Evolutionary conservation across 257 asterid species (phyloP).

Genomic region (Primulina huaijiensis): DNA sequence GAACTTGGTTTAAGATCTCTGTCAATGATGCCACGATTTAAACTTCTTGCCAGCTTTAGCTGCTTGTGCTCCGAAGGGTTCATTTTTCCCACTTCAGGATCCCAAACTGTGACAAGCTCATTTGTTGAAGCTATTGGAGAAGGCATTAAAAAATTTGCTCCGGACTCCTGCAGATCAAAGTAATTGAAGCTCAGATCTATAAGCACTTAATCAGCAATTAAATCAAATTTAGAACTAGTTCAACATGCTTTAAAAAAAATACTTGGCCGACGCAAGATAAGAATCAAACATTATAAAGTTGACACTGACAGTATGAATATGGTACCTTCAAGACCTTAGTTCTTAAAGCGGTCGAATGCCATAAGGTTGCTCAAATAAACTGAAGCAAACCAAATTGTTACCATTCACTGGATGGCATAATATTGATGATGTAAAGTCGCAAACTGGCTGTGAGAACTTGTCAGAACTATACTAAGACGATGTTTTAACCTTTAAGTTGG

Average conservation of each 20-base stretch:
- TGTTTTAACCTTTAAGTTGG: not conserved
- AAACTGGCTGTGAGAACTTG: too few species aligned
- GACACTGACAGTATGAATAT: not conserved
- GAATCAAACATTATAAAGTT: too few species aligned
- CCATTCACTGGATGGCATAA: not conserved
- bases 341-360: not conserved
- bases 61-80: constrained; percentile 99
- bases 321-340: constrained; percentile 5
- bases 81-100: constrained; percentile 90
- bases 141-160: constrained; percentile 90
- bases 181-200: constrained; percentile 9
- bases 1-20: constrained; percentile 94
- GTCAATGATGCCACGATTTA: constrained; percentile 94
- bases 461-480: not conserved
- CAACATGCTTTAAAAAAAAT: not conserved
- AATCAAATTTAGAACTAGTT: not conserved
- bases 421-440: not conserved
- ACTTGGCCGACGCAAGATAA: too few species aligned
- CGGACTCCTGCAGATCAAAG: constrained; percentile 65
- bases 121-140: constrained; percentile 91
- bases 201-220: constrained; percentile 19
- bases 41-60: constrained; percentile 92
- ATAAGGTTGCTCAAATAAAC: not conserved
- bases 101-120: constrained; percentile 92
- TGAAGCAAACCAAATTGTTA: not conserved